These are phyloP conservation scores for Isoetes taiwanensis DNA, from an alignment of 75 land plant species.

Conservation along the genomic window DNA sequence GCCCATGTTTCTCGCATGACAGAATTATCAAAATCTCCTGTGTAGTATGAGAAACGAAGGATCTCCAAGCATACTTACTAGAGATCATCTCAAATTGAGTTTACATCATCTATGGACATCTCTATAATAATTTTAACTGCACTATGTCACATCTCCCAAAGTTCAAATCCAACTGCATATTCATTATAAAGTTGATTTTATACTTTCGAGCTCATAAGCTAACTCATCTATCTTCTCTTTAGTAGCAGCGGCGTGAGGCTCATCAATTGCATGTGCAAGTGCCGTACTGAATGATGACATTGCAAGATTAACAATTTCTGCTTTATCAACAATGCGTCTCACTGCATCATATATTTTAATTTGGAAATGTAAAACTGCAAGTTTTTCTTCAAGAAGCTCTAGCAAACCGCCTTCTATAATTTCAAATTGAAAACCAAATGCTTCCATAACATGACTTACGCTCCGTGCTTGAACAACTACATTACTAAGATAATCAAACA, in stretches of 20 bases:
- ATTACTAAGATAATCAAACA: constrained; percentile 84
- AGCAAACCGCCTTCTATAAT: constrained; percentile 57
- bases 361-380: constrained; percentile 83
- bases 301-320: constrained; percentile 56
- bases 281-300: constrained; percentile 10
- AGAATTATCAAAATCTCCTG: constrained; percentile 72
- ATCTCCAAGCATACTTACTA: constrained; percentile 92
- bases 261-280: constrained; percentile 15
- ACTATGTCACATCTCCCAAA: constrained; percentile 99
- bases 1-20: constrained; percentile 94
- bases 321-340: too few relatives aligned
- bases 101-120: too few relatives aligned
- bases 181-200: constrained; percentile 94
- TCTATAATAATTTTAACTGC: too few relatives aligned
- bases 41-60: constrained; percentile 82
- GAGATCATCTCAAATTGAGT: too few relatives aligned
- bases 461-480: constrained; percentile 93
- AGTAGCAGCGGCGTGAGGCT: constrained; percentile 21
- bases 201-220: constrained; percentile 70
- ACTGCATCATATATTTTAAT: constrained; percentile 75
- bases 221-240: constrained; percentile 70
- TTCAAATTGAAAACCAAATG: constrained; percentile 24
- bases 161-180: constrained; percentile 84
- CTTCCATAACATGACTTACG: constrained; percentile 25
- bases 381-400: constrained; percentile 88